Evolutionary conservation across 2,329 filamentous ascomycete genomes (phyloP).

Genomic region (Sclerotinia nivalis): DNA sequence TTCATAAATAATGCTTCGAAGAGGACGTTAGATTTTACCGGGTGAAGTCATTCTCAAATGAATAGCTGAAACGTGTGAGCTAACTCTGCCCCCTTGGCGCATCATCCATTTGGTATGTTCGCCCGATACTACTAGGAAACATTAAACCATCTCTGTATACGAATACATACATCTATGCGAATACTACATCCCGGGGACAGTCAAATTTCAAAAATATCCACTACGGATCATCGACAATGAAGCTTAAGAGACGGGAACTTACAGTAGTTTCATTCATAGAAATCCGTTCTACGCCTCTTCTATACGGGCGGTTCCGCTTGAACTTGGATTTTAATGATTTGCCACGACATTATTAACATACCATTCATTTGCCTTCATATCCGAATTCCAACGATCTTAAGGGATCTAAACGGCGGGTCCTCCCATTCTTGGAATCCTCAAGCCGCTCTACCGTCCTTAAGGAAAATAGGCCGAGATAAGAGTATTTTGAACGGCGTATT

Average conservation of each 20-base stretch:
- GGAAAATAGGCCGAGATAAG: not conserved
- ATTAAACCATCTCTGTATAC: not conserved
- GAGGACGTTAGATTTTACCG: not conserved
- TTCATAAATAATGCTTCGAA: not conserved
- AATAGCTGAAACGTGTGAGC: conserved; percentile 6
- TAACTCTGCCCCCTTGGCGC: conserved; percentile 2
- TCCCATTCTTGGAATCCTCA: conserved; percentile 1
- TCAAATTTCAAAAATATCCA: conserved; percentile 9
- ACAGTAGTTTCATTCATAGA: not conserved
- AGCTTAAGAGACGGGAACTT: conserved; percentile 9
- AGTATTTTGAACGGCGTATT: not conserved
- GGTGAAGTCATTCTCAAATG: not conserved
- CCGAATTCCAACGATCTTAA: not conserved
- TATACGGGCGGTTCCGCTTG: not conserved
- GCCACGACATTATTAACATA: not conserved
- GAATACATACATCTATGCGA: not conserved
- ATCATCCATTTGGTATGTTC: not conserved
- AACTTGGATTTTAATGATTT: not conserved
- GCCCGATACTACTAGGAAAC: not conserved
- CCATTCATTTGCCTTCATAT: not conserved
- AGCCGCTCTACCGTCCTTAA: not conserved
- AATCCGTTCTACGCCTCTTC: conserved; percentile 1
- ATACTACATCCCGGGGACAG: not conserved
- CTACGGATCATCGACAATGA: not conserved
- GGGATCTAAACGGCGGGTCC: conserved; percentile 1